Evolutionary conservation across 805 yeast species (phyloP).

Genomic region (Geotrichum ghanense): DNA sequence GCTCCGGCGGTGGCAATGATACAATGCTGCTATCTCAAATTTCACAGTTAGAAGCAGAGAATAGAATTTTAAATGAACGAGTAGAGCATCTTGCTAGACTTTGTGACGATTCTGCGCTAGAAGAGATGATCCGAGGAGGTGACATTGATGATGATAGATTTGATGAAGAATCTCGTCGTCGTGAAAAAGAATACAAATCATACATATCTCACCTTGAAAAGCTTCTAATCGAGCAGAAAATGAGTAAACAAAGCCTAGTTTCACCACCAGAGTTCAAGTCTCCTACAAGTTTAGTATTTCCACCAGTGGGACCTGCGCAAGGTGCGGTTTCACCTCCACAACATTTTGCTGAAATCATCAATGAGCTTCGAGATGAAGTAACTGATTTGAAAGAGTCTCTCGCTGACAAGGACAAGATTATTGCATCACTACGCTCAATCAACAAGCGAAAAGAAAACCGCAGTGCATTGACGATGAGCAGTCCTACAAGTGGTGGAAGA

Average conservation of each 20-base stretch:
- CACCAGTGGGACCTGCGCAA: slow-evolving; percentile 1
- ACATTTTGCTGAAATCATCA: slow-evolving; percentile 26
- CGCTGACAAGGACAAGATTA: slow-evolving; percentile 67
- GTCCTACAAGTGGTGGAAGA: neutral
- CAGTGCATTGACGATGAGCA: neutral
- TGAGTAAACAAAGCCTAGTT: neutral
- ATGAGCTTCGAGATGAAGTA: slow-evolving; percentile 60
- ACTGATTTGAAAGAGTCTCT: slow-evolving; percentile 48
- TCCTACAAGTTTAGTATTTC: neutral
- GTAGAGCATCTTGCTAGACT: slow-evolving; percentile 58
- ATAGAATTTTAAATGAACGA: slow-evolving; percentile 50
- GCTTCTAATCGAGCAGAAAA: slow-evolving; percentile 30
- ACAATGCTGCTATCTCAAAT: slow-evolving; percentile 24
- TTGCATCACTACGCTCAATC: slow-evolving; percentile 59
- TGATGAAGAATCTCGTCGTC: slow-evolving; percentile 17
- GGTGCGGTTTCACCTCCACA: slow-evolving; percentile 6
- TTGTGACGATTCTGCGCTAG: slow-evolving; percentile 33
- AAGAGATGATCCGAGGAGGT: slow-evolving; percentile 41
- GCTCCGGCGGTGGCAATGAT: neutral
- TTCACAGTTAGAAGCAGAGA: slow-evolving; percentile 47
- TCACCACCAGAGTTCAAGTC: neutral
- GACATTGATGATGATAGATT: slow-evolving; percentile 21
- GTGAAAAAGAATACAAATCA: slow-evolving; percentile 31
- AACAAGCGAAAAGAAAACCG: slow-evolving; percentile 41
- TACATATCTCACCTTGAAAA: slow-evolving; percentile 51